These are phyloP conservation scores for Murraya koenigii DNA, from an alignment of 345 rosid species.

Conservation along the genomic window DNA sequence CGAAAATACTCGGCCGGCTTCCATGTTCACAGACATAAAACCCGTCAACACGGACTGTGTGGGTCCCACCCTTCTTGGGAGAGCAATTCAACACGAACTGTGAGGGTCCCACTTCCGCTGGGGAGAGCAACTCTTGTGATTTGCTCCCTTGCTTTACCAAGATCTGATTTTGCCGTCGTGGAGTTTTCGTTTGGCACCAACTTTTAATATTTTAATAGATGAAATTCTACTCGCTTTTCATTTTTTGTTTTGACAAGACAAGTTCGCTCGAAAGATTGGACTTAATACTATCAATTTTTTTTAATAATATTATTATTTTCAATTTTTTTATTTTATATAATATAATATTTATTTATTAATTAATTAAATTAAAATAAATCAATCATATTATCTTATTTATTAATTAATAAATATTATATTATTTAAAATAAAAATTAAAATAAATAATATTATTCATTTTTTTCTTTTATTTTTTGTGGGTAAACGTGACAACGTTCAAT, in stretches of 20 bases:
- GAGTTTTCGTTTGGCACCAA: neutral
- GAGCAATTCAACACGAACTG: constrained; percentile 29
- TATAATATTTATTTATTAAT: too few species aligned
- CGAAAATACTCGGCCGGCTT: constrained; percentile 44
- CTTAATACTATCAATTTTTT: too few species aligned
- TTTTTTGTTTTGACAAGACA: neutral
- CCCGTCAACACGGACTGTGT: constrained; percentile 39
- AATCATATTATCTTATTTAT: too few species aligned
- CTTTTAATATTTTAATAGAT: neutral
- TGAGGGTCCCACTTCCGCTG: constrained; percentile 24
- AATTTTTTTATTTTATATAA: too few species aligned
- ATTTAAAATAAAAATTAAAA: too few species aligned
- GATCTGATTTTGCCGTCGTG: neutral
- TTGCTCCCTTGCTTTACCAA: neutral
- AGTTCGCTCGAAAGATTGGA: neutral
- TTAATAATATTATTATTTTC: too few species aligned
- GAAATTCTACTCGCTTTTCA: neutral
- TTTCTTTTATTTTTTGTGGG: neutral
- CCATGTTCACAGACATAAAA: constrained; percentile 21
- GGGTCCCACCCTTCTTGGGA: constrained; percentile 23
- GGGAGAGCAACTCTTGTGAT: constrained; percentile 3
- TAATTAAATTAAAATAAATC: too few species aligned
- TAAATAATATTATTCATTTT: too few species aligned
- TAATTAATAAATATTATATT: too few species aligned
- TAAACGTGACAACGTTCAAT: neutral